These are phyloP conservation scores for Chlorencoelia australis DNA, from an alignment of 2,329 filamentous ascomycete species.

Conservation along the genomic window DNA sequence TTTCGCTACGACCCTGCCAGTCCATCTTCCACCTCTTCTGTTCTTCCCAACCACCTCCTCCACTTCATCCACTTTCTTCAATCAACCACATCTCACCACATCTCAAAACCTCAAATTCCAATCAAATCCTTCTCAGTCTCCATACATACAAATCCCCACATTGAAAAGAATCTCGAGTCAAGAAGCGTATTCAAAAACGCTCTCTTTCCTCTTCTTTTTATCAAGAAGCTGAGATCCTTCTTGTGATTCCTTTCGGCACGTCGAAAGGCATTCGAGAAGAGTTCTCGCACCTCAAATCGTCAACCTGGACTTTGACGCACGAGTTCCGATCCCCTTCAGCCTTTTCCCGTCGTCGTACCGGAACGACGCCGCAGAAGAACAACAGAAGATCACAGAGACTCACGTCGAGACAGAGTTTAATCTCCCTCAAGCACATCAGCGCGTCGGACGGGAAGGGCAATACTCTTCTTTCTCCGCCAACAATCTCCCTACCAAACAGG, in stretches of 20 bases:
- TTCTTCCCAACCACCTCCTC: neutral
- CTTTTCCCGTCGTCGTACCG: constrained; percentile 98
- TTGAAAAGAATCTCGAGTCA: constrained; percentile 9
- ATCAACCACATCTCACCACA: constrained; percentile 2
- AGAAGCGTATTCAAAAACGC: constrained; percentile 16
- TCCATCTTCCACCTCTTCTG: too few relatives aligned
- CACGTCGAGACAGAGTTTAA: constrained; percentile 87
- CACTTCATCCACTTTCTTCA: neutral
- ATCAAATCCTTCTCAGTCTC: neutral
- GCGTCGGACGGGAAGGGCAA: constrained; percentile 98
- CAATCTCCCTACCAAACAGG: constrained; percentile 29
- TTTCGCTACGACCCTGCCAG: too few relatives aligned
- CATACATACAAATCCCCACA: neutral
- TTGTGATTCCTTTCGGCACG: constrained; percentile 59
- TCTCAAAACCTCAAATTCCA: neutral
- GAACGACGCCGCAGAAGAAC: constrained; percentile 49
- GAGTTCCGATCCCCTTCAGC: constrained; percentile 98
- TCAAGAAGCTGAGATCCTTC: constrained; percentile 54
- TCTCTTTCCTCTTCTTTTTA: constrained; percentile 34
- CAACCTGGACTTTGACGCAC: constrained; percentile 99
- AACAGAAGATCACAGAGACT: constrained; percentile 42
- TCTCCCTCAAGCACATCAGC: constrained; percentile 52
- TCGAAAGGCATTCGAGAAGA: constrained; percentile 61
- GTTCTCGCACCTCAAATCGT: constrained; percentile 59
- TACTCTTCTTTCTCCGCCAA: constrained; percentile 46